Base-by-base conservation (phyloP, 495 filamentous ascomycete species). In the Penicillium odoratum region DNA sequence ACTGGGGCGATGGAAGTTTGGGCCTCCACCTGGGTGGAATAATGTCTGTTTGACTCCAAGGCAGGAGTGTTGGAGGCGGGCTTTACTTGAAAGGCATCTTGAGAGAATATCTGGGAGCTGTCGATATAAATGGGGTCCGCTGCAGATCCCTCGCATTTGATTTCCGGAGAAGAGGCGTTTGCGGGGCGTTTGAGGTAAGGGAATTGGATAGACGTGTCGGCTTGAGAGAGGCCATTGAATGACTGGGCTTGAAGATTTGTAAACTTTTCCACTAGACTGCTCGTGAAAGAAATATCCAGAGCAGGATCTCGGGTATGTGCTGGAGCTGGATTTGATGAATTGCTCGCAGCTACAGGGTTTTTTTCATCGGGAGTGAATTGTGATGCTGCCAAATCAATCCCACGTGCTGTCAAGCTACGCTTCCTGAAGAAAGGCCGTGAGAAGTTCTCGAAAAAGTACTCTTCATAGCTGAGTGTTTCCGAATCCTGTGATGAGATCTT, bases 341-440 rank as follows among this genome's bases (percentile, higher is more conserved):
- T 55, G 53, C 55, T 60, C 16, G 49, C 47, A 8, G 51, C 13
- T 18, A 34, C 18, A 21, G 45, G 51, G 0, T 28, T 8, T 13
- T 36, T 42, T 15, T 44, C 53, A 9, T 50, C 30, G 1, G 60
- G 45, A 28, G 54, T 25, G 45, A 59, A 55, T 28, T 74, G 67
- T 4, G 66, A 65, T 25, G 74, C 74, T 31, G 64, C 63, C 3
- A 66, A 40, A 8, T 67, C 65, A 34, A 79, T 68, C 16, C 62
- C 59, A 5, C 58, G 47, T 3, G 62, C 56, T 25, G 67, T 73
- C 21, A 79, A 61, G 38, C 66, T 74, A 38, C 76, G 70, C 42
- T 72, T 76, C 47, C 73, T 75, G 61, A 69, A 56, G 10, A 52
- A 52, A n/a, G 76, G 71, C 9, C 49, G 61, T 15, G 63, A 64